These are phyloP conservation scores for Prunus campanulata DNA, from an alignment of 306 rosid species.

Conservation along the genomic window DNA sequence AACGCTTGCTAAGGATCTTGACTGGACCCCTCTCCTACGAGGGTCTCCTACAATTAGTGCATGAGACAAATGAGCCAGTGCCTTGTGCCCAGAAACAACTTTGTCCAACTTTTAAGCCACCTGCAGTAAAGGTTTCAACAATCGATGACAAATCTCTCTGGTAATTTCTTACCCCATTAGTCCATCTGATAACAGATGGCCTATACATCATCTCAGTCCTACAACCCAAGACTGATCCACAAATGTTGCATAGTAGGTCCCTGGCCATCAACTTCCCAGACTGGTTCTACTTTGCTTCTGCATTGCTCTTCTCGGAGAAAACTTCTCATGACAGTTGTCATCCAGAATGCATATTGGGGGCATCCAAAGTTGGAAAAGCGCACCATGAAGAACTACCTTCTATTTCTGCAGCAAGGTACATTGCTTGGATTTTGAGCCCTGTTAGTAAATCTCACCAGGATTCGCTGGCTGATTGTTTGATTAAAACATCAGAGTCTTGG, in stretches of 20 bases:
- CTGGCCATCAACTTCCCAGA: slow-evolving; percentile 42
- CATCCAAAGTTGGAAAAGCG: slow-evolving; percentile 7
- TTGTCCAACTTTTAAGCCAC: slow-evolving; percentile 8
- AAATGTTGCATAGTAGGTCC: slow-evolving; percentile 32
- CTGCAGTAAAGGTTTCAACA: slow-evolving; percentile 7
- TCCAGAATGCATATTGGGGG: slow-evolving; percentile 4
- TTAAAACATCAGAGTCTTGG: slow-evolving; percentile 26
- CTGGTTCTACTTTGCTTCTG: slow-evolving; percentile 43
- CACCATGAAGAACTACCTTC: slow-evolving; percentile 15
- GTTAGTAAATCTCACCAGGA: slow-evolving; percentile 22
- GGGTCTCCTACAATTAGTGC: slow-evolving; percentile 17
- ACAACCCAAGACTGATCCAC: slow-evolving; percentile 4
- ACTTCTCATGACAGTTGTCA: slow-evolving; percentile 11
- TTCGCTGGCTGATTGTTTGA: slow-evolving; percentile 25
- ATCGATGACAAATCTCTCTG: slow-evolving; percentile 39
- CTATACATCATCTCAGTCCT: slow-evolving; percentile 10
- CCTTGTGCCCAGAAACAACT: slow-evolving; percentile 5
- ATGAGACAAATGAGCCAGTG: neutral
- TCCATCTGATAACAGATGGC: slow-evolving; percentile 15
- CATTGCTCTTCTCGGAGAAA: slow-evolving; percentile 28
- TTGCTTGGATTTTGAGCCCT: slow-evolving; percentile 40
- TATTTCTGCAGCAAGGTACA: slow-evolving; percentile 33
- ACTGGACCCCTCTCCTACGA: slow-evolving; percentile 30
- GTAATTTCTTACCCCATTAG: slow-evolving; percentile 28
- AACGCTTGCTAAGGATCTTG: slow-evolving; percentile 29